phyloP scores from a whole-genome alignment of 352 stramenopile species.

The Globisporangium nunn region DNA sequence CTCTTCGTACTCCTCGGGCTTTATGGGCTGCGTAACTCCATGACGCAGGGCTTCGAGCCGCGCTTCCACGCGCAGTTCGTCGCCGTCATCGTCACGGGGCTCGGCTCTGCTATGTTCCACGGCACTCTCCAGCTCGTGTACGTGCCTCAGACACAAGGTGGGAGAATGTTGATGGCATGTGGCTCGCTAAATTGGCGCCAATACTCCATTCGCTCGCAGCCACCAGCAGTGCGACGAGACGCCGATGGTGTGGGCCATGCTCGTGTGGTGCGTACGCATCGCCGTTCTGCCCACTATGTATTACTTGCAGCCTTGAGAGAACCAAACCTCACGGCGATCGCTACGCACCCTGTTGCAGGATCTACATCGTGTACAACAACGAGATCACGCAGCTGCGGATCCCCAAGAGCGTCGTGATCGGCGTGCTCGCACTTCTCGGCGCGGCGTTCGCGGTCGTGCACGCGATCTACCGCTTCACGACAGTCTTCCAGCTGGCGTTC shows the following conservation, averaged over 20 bases:
- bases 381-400: slow-evolving; percentile 48
- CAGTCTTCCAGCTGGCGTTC: slow-evolving; percentile 76
- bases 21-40: slow-evolving; percentile 57
- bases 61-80: slow-evolving; percentile 75
- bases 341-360: slow-evolving; percentile 17
- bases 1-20: slow-evolving; percentile 69
- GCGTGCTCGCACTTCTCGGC: slow-evolving; percentile 46
- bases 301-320: too few relatives aligned
- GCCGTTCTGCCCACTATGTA: too few relatives aligned
- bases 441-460: slow-evolving; percentile 64
- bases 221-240: slow-evolving; percentile 82
- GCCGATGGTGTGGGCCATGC: slow-evolving; percentile 80
- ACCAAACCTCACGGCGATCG: too few relatives aligned
- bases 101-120: slow-evolving; percentile 83
- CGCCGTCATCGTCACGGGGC: slow-evolving; percentile 69
- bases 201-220: slow-evolving; percentile 5
- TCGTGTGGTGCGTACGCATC: slow-evolving; percentile 36
- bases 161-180: too few relatives aligned
- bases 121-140: slow-evolving; percentile 76
- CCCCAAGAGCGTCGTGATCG: slow-evolving; percentile 33
- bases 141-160: background rate
- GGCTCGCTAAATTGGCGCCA: too few relatives aligned
- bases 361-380: slow-evolving; percentile 82
- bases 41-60: slow-evolving; percentile 64
- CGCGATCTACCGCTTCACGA: slow-evolving; percentile 69